Evolutionary conservation across 2,329 filamentous ascomycete species (phyloP), one percentile per base, ranked within the genome.

Genomic region (Lasiodiplodia citricola): DNA sequence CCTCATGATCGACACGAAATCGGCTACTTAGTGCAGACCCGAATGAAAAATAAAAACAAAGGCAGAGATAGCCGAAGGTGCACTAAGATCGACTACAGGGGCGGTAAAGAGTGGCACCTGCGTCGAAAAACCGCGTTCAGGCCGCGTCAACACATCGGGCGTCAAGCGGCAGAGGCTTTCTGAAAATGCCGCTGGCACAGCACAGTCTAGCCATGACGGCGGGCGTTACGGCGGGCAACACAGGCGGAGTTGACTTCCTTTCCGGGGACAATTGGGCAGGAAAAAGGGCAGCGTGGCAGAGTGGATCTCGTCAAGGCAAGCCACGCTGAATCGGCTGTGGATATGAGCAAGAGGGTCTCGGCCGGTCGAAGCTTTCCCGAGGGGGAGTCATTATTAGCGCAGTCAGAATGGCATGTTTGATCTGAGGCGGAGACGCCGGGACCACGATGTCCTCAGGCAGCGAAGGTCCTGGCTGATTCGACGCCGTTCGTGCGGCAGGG

Each of bases 121-220:
- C 51, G n/a, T 6, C 28, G 16, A 57, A 38, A 58, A 23, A 35
- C 31, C 31, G 2, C 44, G 44, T 18, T 58, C n/a, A 23, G 55
- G 55, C 55, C 37, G 37, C 38, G 16, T 14, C 44, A 47, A 47
- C 56, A 47, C 18, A 47, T 60, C 41, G 56, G 56, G 56, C 38
- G 38, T 37, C 56, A 28, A 54, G 51, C 25, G 25, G 51, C 8
- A 28, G 25, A 21, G 8, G 55, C 38, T 38, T 35, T 35, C 31
- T n/a, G 56, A 60, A 47, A 60, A 60, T 44, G 56, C 37, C 56
- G 56, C 56, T 41, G 37, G 56, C 37, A 60, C 38, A 60, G 56
- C 35, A 13, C 60, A 28, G 60, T 52, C 60, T 64, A 52, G 47
- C 37, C 25, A 21, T 37, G 44, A 8, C 44, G 8, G 8, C 18